phyloP scores from a whole-genome alignment of 2,329 filamentous ascomycete species.

The Aspergillus tubingensis region DNA sequence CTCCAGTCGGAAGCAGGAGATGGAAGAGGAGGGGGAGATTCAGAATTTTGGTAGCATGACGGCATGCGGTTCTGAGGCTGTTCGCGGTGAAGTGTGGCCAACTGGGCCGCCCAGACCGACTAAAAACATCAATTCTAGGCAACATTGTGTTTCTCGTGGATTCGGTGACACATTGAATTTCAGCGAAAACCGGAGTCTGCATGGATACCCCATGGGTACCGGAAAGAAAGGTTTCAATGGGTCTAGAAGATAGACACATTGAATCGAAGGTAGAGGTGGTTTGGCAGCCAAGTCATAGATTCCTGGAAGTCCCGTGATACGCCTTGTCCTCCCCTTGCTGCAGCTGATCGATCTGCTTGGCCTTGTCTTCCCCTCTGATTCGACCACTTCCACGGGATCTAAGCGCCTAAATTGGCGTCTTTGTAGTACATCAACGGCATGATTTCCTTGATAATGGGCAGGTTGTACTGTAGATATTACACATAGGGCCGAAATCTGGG shows the following conservation, averaged over 20 bases:
- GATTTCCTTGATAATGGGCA: no score
- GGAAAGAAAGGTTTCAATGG: background rate
- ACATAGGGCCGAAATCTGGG: no score
- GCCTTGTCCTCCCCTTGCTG: background rate
- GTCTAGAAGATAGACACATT: background rate
- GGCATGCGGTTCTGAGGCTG: constrained; percentile 6
- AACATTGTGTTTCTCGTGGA: background rate
- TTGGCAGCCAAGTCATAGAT: background rate
- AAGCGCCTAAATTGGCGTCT: background rate
- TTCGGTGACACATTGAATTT: background rate
- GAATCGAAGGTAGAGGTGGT: background rate
- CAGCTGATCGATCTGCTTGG: background rate
- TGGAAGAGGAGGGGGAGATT: background rate
- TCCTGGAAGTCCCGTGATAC: background rate
- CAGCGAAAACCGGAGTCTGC: background rate
- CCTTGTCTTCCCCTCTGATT: background rate
- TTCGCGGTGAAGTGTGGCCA: constrained; percentile 3
- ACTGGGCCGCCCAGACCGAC: background rate
- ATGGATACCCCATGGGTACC: background rate
- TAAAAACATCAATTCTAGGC: background rate
- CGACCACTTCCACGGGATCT: background rate
- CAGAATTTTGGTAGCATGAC: constrained; percentile 8
- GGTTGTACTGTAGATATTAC: no score
- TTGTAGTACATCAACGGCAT: background rate
- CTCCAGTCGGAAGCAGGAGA: background rate